A percentile compares a stretch with the other conserved stretches of the same genome.
Conservation (phyloP, 169 alveolate genomes). For the Pseudocohnilembus persalinus region DNA sequence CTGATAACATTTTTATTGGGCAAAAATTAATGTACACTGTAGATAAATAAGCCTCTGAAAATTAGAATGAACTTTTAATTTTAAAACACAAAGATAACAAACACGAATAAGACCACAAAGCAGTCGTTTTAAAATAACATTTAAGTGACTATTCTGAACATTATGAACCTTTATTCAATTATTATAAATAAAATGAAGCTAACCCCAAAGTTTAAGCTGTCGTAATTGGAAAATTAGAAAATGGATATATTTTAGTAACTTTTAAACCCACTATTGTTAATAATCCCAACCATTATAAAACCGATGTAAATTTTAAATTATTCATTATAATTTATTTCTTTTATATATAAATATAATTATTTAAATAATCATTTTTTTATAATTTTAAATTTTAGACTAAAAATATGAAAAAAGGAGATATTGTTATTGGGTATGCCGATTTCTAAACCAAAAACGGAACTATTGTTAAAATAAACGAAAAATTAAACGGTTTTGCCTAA, state of each 20-base stretch:
- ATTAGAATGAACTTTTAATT: not conserved
- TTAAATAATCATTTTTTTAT: no score
- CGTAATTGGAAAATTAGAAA: not conserved
- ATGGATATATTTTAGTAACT: not conserved
- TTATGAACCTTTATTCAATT: conserved; percentile 5
- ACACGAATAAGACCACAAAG: conserved; percentile 9
- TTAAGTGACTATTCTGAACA: conserved; percentile 6
- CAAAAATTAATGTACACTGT: not conserved
- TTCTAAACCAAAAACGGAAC: conserved; percentile 11
- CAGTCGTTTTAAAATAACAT: conserved; percentile 5
- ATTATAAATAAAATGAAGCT: not conserved
- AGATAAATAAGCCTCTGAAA: conserved; percentile 8
- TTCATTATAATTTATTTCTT: no score
- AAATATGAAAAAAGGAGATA: not conserved
- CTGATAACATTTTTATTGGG: not conserved
- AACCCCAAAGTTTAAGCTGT: not conserved
- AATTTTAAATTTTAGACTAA: no score
- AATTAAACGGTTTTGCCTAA: not conserved
- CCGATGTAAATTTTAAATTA: no score
- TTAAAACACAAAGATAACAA: not conserved
- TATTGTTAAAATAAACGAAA: conserved; percentile 19
- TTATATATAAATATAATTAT: no score
- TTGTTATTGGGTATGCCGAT: conserved; percentile 8
- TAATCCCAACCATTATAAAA: not conserved
- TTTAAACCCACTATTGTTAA: not conserved